Base-by-base conservation (phyloP, 257 asterid species). In the Primulina tabacum region DNA sequence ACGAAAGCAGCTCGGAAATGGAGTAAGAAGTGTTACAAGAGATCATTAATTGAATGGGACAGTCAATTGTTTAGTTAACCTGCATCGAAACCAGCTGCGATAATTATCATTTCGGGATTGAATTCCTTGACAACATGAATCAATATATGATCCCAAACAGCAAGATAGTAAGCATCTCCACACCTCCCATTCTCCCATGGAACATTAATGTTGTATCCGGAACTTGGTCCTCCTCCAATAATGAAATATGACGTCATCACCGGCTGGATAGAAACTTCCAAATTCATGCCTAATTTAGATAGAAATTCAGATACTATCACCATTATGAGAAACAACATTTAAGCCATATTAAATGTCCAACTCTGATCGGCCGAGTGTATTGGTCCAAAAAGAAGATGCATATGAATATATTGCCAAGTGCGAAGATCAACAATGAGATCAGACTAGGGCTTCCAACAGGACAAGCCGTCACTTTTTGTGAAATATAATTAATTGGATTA, bases 61-160 rank as follows among this genome's bases (percentile, higher is more conserved):
- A 21, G 24, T 60, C 62, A 47, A 62, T 47, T 8, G 24, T 56
- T 50, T 70, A 21, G 73, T 89, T 72, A 73, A 93, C 99, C 99
- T 64, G n/a, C n/a, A n/a, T n/a, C n/a, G n/a, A n/a, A n/a, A n/a
- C 99, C 99, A 20, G 99, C 99, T 53, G 97, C 90, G 76, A 93
- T 70, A 26, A 93, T 47, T 63, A 94, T 80, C 78, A 94, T 61
- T 77, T 94, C 96, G 1, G 99, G 99, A 77, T 83, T 67, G 76
- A 94, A 94, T 60, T 87, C 90, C 88, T 91, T 85, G 58, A 96
- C 96, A 74, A 91, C 92, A 64, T 96, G 99, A 75, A 88, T 75
- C 75, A 91, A 75, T 56, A 91, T 67, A 67, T 93, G 96, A 72
- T 94, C 97, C 99, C 99, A 94, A 71, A 82, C 96, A 71, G 97